Base-by-base conservation (phyloP, 768 basidiomycete genomes). In the Panaeolus papilionaceus region DNA sequence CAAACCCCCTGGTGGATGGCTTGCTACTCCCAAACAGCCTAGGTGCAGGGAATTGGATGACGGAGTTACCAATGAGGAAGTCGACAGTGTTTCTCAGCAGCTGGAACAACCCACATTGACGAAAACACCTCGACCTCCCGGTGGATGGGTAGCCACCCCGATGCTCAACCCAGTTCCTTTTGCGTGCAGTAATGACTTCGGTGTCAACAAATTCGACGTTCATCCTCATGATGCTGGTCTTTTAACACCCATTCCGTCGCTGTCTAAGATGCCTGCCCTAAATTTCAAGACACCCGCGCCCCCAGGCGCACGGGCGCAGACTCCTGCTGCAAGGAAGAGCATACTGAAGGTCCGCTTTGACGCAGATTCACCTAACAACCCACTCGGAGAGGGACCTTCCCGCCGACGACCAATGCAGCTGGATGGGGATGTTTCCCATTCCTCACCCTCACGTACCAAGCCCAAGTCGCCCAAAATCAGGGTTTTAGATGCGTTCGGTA, bases 281-380 rank as follows among this genome's bases (percentile, higher is more conserved):
- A 81, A 86, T 26, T 67, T 79, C 18, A 85, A 85, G 66, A 92
- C 90, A 0, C 91, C 91, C 47, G 87, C 83, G n/a, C 86, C 85
- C 2, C 91, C 92, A 20, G 92, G 92, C 44, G 90, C 83, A 45
- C 92, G 90, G 89, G 69, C 84, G 58, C 76, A 79, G 2, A 91
- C 92, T 14, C 89, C 91, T 2, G 82, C 81, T 3, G 64, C 78
- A 20, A 80, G 84, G 71, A 92, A 88, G 75, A 88, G 86, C 68
- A 79, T 88, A 28, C 75, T 89, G 68, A 91, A 91, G 75, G 92
- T 94, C 64, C 88, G 92, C 47, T 94, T 94, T 71, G 88, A 93
- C 69, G 80, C 83, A 33, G 77, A 77, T 70, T 45, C 72, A 12
- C 49, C 73, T 10, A 64, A 23, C 16, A 58, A 58, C 14, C 54